These are phyloP conservation scores for Brasilioporus rufonigricans DNA, from an alignment of 768 basidiomycete species.

Conservation along the genomic window DNA sequence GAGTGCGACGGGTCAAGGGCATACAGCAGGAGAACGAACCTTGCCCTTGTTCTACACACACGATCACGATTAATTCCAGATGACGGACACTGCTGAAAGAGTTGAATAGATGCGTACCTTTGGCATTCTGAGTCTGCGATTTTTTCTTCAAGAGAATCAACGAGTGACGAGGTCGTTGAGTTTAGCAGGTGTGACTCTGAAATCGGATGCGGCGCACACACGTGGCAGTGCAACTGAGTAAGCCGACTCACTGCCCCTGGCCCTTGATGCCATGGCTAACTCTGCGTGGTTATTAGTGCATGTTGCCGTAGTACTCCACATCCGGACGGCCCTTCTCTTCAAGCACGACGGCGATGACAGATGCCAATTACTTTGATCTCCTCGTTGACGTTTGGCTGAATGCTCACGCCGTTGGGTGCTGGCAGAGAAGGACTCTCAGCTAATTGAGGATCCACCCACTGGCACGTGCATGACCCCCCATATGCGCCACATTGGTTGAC, in stretches of 20 bases:
- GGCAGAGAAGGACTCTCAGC: not conserved
- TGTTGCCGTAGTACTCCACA: too few relatives aligned
- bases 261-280: too few relatives aligned
- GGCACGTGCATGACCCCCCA: not conserved
- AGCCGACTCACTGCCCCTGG: not conserved
- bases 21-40: constrained; percentile 9
- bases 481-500: not conserved
- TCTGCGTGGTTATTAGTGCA: too few relatives aligned
- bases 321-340: too few relatives aligned
- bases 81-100: not conserved
- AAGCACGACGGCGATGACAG: not conserved
- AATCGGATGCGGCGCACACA: not conserved
- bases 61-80: not conserved
- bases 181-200: not conserved
- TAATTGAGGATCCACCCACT: not conserved
- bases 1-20: not conserved
- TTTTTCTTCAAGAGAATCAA: not conserved
- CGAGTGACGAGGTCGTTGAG: not conserved
- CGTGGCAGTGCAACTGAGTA: constrained; percentile 4
- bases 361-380: not conserved
- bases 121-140: constrained; percentile 16
- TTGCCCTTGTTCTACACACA: constrained; percentile 28
- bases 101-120: constrained; percentile 15
- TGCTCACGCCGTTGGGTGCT: not conserved
- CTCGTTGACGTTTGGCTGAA: not conserved